Percentiles rank a stretch among this genome's conserved stretches.
phyloP scores from a whole-genome alignment of 1,284 basidiomycete genomes.

The Ustilago lituana region DNA sequence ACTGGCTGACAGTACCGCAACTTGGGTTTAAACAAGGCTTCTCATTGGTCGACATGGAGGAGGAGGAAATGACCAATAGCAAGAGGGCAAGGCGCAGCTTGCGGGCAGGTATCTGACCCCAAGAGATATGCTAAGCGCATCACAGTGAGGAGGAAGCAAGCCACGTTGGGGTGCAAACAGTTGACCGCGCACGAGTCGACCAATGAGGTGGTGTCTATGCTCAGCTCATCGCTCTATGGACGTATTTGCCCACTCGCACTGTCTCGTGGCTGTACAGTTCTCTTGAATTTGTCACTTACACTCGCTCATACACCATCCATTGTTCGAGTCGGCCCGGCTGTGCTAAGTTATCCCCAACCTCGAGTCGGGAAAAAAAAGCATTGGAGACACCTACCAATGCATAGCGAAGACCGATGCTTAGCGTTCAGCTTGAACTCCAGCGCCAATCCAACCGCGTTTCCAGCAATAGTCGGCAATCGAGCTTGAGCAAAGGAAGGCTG shows the following conservation, averaged over 20 bases:
- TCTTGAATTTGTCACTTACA: too few species aligned
- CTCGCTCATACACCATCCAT: too few species aligned
- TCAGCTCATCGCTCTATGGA: too few species aligned
- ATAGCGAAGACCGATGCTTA: conserved; percentile 3
- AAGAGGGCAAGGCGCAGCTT: not conserved
- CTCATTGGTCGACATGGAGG: conserved; percentile 12
- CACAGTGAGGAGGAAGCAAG: not conserved
- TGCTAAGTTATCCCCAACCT: not conserved
- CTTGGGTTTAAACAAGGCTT: not conserved
- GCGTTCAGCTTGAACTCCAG: not conserved
- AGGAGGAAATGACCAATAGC: conserved; percentile 4
- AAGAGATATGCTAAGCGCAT: too few species aligned
- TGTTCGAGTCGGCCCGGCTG: not conserved
- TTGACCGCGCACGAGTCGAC: too few species aligned
- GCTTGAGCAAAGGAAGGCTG: conserved; percentile 1
- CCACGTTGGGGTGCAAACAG: too few species aligned
- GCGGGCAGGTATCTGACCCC: not conserved
- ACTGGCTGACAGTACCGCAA: conserved; percentile 5
- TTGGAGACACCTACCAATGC: not conserved
- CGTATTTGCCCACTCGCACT: too few species aligned
- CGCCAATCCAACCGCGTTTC: not conserved
- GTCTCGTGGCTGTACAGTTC: too few species aligned
- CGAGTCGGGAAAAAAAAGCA: not conserved
- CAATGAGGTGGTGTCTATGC: too few species aligned
- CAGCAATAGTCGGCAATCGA: not conserved